A percentile compares a stretch with the other conserved stretches of the same genome.
phyloP scores from a whole-genome alignment of 805 yeast species.

The Candida lessepsii region DNA sequence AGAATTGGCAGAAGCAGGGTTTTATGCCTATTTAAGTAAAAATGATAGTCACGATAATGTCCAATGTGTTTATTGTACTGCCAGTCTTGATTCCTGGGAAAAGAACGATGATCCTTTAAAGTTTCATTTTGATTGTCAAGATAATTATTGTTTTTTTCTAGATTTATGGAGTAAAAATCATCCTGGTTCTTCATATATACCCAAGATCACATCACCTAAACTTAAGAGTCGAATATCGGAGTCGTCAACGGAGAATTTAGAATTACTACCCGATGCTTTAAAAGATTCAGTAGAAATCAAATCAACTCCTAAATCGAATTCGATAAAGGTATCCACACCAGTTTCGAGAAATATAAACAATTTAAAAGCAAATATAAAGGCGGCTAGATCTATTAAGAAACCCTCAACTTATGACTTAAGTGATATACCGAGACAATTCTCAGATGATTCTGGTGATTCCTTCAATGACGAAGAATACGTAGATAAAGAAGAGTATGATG shows the following conservation, averaged over 20 bases:
- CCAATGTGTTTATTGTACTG: conserved; percentile 27
- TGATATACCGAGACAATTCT: conserved; percentile 6
- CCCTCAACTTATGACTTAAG: conserved; percentile 5
- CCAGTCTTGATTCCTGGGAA: conserved; percentile 51
- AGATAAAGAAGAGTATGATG: not conserved
- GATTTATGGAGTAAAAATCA: conserved; percentile 2
- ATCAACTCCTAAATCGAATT: not conserved
- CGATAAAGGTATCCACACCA: not conserved
- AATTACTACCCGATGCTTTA: conserved; percentile 1
- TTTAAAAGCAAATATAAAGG: not conserved
- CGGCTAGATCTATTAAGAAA: not conserved
- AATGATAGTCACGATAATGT: conserved; percentile 32
- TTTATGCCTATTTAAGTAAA: conserved; percentile 32
- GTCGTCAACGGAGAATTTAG: not conserved
- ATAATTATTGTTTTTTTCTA: conserved; percentile 6
- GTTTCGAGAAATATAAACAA: not conserved
- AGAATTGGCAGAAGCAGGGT: conserved; percentile 47
- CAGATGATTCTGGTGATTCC: conserved; percentile 5
- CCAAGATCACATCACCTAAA: not conserved
- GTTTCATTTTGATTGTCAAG: conserved; percentile 46
- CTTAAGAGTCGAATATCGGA: not conserved
- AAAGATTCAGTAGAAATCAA: not conserved
- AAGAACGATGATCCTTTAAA: conserved; percentile 56
- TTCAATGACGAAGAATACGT: conserved; percentile 2
- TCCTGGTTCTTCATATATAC: not conserved